Base-by-base conservation (phyloP, 352 stramenopile species). In the Globisporangium nagaii region DNA sequence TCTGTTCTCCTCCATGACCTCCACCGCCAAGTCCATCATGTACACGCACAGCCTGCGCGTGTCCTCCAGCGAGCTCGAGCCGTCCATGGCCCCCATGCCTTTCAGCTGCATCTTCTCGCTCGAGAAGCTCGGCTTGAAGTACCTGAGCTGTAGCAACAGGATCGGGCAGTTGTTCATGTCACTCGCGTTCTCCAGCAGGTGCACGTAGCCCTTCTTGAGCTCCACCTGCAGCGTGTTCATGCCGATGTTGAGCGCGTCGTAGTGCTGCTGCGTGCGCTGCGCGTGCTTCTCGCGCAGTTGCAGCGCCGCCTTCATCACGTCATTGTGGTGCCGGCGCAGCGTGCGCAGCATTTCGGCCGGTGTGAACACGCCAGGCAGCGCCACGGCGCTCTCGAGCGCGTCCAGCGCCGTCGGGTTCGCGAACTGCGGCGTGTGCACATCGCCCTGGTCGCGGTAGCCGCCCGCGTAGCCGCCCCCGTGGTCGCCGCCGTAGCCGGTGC, bases 171-270 rank as follows among this genome's bases (percentile, higher is more conserved):
- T 72, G 34, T 72, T 51, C 27, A 62, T 64, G 48, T 87, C 73
- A 17, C 57, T 48, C n/a, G 76, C 75, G 15, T 76, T 62, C 48
- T 88, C 74, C 2, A 91, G 60, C 22, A 89, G 63, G 46, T 88
- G 78, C n/a, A 74, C 75, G 57, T 91, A 91, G 12, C 79, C 78
- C 57, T 89, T 91, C 41, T 73, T 73, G 17, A 89, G 58, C 58
- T 91, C 80, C 36, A 73, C 60, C 51, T 89, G 78, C 1, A 91
- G 34, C n/a, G 76, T 75, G 2, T 43, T 42, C 25, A 86, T 60
- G 1, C 71, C 78, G 35, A 91, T 78, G 40, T 87, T 83, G 34
- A 91, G 76, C 51, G 78, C 56, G 49, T 77, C 61, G 59, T 78
- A 86, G 49, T 76, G 68, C 51, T 62, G 52, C 25, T 76, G 58